Base-by-base conservation (phyloP, 2,329 filamentous ascomycete genomes). In the Aspergillus tanneri region DNA sequence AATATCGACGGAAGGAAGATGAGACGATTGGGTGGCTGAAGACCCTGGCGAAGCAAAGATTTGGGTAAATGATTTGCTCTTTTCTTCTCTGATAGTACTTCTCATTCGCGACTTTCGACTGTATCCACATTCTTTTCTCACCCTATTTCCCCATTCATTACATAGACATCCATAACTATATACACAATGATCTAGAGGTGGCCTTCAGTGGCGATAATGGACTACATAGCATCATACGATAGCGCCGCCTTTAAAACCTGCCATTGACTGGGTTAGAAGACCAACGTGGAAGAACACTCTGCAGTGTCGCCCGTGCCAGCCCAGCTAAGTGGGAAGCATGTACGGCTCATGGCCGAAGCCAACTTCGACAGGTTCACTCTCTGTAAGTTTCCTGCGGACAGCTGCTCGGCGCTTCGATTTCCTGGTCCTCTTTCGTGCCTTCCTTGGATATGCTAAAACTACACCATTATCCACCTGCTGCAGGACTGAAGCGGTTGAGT, bases 11-110 rank as follows among this genome's bases (percentile, higher is more conserved):
- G 60, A 88, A 90, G 68, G 92, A 97, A 71, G 85, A 90, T 54
- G 83, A 83, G 63, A 95, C 90, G 1, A 89, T 96, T 77, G 82
- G 82, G 40, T 90, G 89, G 78, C 63, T 97, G 62, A 86, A 79
- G 70, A 82, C 84, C 60, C 71, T 97, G 71, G 92, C 90, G 12
- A 86, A 80, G 71, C 82, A 88, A 72, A 79, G 88, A 54, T 96
- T 88, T 77, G 88, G 88, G 21, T 83, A 55, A 56, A 7, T 10
- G 30, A 10, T 3, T 43, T 2, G 22, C 22, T 25, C n/a, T 23
- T 5, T 28, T 23, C 10, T 14, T 35, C 32, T 16, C 32, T 35
- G 9, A 9, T 19, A 34, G 30, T 16, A 34, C 16, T 18, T 34
- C 16, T n/a, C n/a, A n/a, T n/a, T n/a, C n/a, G n/a, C n/a, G n/a